Evolutionary conservation across 345 rosid genomes (phyloP), one percentile per base, ranked within the genome.

Genomic region (Atalantia buxifolia): DNA sequence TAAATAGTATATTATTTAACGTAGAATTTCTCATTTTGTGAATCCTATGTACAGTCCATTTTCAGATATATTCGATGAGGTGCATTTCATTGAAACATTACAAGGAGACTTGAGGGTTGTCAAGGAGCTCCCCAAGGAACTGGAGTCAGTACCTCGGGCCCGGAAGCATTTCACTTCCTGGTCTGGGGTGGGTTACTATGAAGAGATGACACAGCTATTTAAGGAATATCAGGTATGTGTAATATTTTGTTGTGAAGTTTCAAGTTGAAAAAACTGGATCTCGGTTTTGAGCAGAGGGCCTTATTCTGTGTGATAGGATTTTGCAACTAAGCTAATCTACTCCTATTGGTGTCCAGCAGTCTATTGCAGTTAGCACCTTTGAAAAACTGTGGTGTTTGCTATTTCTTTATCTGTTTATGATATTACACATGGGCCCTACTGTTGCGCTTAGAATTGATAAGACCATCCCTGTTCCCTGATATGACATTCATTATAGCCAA

Each of bases 121-220:
- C 40, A 88, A 78, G 77, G 91, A 87, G 83, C 97, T 94, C 7
- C 98, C 98, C 5, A 85, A 84, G 84, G 92, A 90, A 76, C 80
- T 96, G 84, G 94, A 85, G 67, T 81, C 88, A 76, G 71, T 88
- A 66, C 98, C 95, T 79, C 90, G 90, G 66, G 98, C 97, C 3
- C 84, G 97, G 84, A 94, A 92, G 85, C 99, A 96, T 83, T 96
- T 96, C 77, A 85, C 89, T 71, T 90, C 95, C 22, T 96, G 99
- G 99, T 76, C 97, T 74, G 53, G 91, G 73, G 74, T 91, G 24
- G 90, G 92, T 74, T 96, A 96, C 85, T 96, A 94, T 67, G 89
- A 91, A 89, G 97, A 91, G 78, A 89, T 94, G 97, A 81, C 86
- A 40, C 87, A 83, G 50, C 80, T 92, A 56, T 94, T 93, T 94